These are phyloP conservation scores for Hypoxylon sp. DNA, from an alignment of 2,329 filamentous ascomycete species.

Conservation along the genomic window DNA sequence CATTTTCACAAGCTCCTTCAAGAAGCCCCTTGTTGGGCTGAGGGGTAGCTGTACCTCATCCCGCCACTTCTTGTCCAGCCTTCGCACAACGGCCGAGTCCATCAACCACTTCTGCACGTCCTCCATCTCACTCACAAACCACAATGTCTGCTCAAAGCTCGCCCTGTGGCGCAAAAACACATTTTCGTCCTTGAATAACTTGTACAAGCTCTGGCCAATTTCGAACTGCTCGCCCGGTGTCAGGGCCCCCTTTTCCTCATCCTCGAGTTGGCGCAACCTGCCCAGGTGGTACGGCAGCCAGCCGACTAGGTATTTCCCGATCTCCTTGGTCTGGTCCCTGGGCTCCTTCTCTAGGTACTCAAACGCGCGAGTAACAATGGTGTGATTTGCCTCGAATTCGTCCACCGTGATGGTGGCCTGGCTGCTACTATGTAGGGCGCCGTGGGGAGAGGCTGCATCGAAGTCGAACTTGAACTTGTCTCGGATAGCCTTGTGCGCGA, in stretches of 20 bases:
- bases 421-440: constrained; percentile 25
- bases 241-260: constrained; percentile 40
- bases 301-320: constrained; percentile 44
- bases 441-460: constrained; percentile 35
- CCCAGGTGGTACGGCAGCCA: constrained; percentile 46
- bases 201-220: constrained; percentile 45
- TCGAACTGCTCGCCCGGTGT: constrained; percentile 35
- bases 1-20: constrained; percentile 32
- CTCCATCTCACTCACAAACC: constrained; percentile 41
- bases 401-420: constrained; percentile 44
- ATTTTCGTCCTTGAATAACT: constrained; percentile 41
- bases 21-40: constrained; percentile 38
- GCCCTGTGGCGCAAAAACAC: constrained; percentile 39
- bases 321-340: constrained; percentile 29
- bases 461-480: constrained; percentile 50
- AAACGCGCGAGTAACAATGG: constrained; percentile 45
- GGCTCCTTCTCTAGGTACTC: constrained; percentile 39
- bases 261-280: constrained; percentile 36
- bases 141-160: constrained; percentile 30
- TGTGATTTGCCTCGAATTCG: constrained; percentile 49
- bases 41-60: constrained; percentile 31
- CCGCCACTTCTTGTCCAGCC: constrained; percentile 44
- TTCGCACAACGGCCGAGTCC: constrained; percentile 43
- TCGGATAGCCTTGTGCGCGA: constrained; percentile 48
- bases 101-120: constrained; percentile 45